phyloP scores from a whole-genome alignment of 2,329 filamentous ascomycete genomes.

The Beauveria pseudobassiana region DNA sequence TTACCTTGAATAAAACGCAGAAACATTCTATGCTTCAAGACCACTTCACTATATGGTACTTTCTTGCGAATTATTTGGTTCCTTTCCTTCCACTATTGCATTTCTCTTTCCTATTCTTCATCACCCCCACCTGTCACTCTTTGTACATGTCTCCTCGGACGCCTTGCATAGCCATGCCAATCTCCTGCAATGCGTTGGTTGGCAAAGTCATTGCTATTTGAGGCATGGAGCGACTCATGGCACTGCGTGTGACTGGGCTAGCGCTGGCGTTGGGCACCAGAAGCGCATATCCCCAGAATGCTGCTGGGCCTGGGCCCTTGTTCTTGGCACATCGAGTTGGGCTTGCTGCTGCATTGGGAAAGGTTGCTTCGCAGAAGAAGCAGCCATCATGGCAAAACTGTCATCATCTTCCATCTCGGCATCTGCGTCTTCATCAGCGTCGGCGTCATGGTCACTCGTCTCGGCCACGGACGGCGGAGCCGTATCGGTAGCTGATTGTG shows the following conservation, averaged over 20 bases:
- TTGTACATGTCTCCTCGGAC: conserved; percentile 46
- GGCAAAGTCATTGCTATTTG: conserved; percentile 38
- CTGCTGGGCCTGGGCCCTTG: conserved; percentile 30
- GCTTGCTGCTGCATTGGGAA: conserved; percentile 32
- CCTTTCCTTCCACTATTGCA: neutral
- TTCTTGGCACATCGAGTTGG: conserved; percentile 36
- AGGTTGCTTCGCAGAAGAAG: conserved; percentile 30
- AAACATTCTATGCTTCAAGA: neutral
- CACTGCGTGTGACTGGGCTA: conserved; percentile 28
- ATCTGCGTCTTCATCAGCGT: conserved; percentile 13
- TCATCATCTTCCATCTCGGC: conserved; percentile 53
- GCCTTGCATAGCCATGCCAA: conserved; percentile 38
- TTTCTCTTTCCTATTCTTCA: conserved; percentile 1
- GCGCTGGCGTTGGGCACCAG: conserved; percentile 34
- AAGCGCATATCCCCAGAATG: conserved; percentile 30
- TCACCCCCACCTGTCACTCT: conserved; percentile 27
- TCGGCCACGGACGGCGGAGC: conserved; percentile 36
- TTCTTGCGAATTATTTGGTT: neutral
- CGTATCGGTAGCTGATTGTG: conserved; percentile 25
- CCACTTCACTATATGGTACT: neutral
- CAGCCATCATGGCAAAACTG: conserved; percentile 42
- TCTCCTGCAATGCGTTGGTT: conserved; percentile 33
- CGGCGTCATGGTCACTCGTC: conserved; percentile 31
- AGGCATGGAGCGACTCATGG: conserved; percentile 38
- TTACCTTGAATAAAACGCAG: neutral